These are phyloP conservation scores for Fusarium pininemorale DNA, from an alignment of 2,329 filamentous ascomycete genomes.

Conservation along the genomic window DNA sequence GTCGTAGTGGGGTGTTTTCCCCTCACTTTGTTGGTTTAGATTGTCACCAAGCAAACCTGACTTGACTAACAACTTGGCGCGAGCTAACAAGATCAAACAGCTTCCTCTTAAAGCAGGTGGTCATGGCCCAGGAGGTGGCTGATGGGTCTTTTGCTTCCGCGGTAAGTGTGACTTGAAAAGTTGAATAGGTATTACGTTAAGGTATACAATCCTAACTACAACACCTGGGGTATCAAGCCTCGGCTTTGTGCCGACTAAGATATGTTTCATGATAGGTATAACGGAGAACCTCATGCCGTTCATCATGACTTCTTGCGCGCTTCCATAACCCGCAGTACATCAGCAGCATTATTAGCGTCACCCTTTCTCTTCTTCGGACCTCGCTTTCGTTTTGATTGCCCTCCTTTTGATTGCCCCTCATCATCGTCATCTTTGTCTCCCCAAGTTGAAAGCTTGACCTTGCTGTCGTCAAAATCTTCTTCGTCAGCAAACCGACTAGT, in stretches of 20 bases:
- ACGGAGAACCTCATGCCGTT: background rate
- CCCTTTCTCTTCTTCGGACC: conserved; percentile 80
- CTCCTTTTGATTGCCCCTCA: conserved; percentile 55
- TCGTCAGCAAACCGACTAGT: conserved; percentile 88
- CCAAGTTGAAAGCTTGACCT: conserved; percentile 75
- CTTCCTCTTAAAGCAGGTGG: conserved; percentile 25
- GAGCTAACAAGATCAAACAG: conserved; percentile 2
- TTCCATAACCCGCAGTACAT: conserved; percentile 84
- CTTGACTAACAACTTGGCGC: conserved; percentile 8
- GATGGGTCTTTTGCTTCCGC: background rate
- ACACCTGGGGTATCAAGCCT: conserved; percentile 11
- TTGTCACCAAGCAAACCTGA: background rate
- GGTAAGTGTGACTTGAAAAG: background rate
- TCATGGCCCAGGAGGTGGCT: background rate
- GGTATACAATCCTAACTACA: background rate
- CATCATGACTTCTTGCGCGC: conserved; percentile 54
- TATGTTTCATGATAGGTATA: conserved; percentile 23
- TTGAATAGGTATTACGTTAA: background rate
- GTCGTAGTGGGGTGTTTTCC: conserved; percentile 33
- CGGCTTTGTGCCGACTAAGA: conserved; percentile 1
- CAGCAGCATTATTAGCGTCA: conserved; percentile 78
- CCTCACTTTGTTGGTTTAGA: conserved; percentile 23
- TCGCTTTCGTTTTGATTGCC: conserved; percentile 71
- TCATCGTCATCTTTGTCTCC: conserved; percentile 61
- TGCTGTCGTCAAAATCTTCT: conserved; percentile 77